These are phyloP conservation scores for Sindora glabra DNA, from an alignment of 306 rosid species.

Conservation along the genomic window DNA sequence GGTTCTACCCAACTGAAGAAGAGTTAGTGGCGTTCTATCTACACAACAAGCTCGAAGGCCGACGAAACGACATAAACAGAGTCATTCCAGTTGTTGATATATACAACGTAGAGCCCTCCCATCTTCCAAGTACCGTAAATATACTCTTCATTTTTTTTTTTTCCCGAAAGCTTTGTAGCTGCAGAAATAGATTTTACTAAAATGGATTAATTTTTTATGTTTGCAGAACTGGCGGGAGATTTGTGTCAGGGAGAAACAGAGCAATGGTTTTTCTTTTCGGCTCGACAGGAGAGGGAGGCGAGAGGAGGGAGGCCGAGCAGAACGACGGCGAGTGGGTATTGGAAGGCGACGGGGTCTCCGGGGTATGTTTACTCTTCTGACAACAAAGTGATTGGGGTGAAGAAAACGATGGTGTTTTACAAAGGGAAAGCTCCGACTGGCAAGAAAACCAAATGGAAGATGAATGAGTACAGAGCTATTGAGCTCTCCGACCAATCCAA, in stretches of 20 bases:
- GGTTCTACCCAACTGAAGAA: conserved; percentile 86
- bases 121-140: conserved; percentile 62
- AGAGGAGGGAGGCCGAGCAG: conserved; percentile 77
- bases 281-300: conserved; percentile 65
- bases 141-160: neutral
- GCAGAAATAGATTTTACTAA: neutral
- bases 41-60: conserved; percentile 47
- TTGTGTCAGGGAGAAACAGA: conserved; percentile 60
- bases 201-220: neutral
- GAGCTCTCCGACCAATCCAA: conserved; percentile 16
- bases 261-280: conserved; percentile 89
- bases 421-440: conserved; percentile 78
- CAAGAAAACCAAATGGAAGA: conserved; percentile 83
- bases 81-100: conserved; percentile 59
- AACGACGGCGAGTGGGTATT: conserved; percentile 67
- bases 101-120: conserved; percentile 58
- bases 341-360: conserved; percentile 94
- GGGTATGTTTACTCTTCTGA: conserved; percentile 68
- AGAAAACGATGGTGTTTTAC: conserved; percentile 86
- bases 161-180: neutral
- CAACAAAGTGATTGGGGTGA: conserved; percentile 58
- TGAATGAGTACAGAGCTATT: conserved; percentile 85
- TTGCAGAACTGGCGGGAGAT: conserved; percentile 58
- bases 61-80: conserved; percentile 16
- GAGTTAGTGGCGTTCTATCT: conserved; percentile 71